Conservation (phyloP, 2,329 filamentous ascomycete genomes). For the Aureobasidium zeae region DNA sequence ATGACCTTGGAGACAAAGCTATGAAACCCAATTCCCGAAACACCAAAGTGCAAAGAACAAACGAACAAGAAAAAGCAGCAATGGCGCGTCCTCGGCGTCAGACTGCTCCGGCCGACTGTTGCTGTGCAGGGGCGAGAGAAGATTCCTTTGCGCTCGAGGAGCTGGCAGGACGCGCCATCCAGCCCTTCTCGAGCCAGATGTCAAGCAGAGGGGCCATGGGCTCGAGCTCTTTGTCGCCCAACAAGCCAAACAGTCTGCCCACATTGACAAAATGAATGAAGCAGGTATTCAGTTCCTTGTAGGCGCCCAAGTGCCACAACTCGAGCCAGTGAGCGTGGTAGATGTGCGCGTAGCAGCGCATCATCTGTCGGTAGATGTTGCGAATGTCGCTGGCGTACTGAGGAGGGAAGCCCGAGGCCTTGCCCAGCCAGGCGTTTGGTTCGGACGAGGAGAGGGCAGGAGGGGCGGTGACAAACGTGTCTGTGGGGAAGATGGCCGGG, state of each 20-base stretch:
- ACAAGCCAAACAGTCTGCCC: constrained; percentile 68
- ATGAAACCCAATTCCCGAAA: too few species aligned
- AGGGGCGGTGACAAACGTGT: constrained; percentile 58
- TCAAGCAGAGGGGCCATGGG: constrained; percentile 94
- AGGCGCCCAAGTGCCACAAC: constrained; percentile 41
- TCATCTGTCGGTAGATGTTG: constrained; percentile 48
- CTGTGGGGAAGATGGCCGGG: constrained; percentile 79
- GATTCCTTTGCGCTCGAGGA: constrained; percentile 15
- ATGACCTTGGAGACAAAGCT: too few species aligned
- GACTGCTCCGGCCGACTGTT: too few species aligned
- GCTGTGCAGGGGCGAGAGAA: background rate
- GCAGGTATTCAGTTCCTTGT: constrained; percentile 45
- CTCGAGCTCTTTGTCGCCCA: constrained; percentile 83
- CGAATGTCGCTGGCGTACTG: constrained; percentile 65
- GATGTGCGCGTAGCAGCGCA: constrained; percentile 45
- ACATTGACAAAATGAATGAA: constrained; percentile 47
- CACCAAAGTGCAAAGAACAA: background rate
- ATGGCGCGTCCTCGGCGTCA: too few species aligned
- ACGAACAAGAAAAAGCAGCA: background rate
- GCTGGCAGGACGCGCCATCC: constrained; percentile 50
- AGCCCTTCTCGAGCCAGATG: constrained; percentile 80
- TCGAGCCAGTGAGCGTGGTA: constrained; percentile 45
- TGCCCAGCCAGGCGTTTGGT: constrained; percentile 70
- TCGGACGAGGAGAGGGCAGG: constrained; percentile 47
- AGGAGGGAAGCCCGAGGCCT: constrained; percentile 62